Evolutionary conservation across 345 rosid species (phyloP), one percentile per base, ranked within the genome.

Genomic region (Melaleuca quinquenervia): DNA sequence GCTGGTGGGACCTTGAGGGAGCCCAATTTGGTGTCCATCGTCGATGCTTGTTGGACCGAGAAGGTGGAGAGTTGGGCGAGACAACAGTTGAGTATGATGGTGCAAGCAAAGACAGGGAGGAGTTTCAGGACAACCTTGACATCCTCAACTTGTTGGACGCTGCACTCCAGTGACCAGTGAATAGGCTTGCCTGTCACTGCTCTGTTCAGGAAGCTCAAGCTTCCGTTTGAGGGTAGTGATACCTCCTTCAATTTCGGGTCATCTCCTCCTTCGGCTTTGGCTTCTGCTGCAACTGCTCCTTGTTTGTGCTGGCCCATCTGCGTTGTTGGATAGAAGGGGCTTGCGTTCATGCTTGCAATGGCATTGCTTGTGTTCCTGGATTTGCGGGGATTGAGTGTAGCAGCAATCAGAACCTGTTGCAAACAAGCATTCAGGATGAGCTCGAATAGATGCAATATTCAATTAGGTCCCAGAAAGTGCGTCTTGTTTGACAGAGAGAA

Each of bases 381-480:
- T 49, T 41, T 32, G 84, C 82, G 85, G 26, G 85, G 51, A 56
- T 88, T 88, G 20, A 70, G 20, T 5, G 52, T 10, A 7, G 94
- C 91, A 32, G 94, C 91, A 52, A 90, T 89, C 87, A 90, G 85
- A 78, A 92, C 93, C 92, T 90, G 91, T 29, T 50, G 45, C 36
- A 48, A 22, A 15, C 50, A 50, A 54, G 80, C 76, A 56, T 44
- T 45, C 11, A 56, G 45, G n/a, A 82, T 82, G 9, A 24, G 48
- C 26, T 44, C 41, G 7, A 8, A 2, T 53, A 53, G 55, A 53
- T 53, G 24, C 24, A 20, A 53, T n/a, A 41, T 41, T 41, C 41
- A 41, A 41, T 41, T 41, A 41, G 41, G 41, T 41, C 41, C 41
- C 41, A 4, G 41, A 41, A 41, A 41, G 41, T 41, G 41, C 41